Percentiles rank a stretch among this genome's conserved stretches.
phyloP scores from a whole-genome alignment of 495 filamentous ascomycete species.

The Rostrohypoxylon terebratum region DNA sequence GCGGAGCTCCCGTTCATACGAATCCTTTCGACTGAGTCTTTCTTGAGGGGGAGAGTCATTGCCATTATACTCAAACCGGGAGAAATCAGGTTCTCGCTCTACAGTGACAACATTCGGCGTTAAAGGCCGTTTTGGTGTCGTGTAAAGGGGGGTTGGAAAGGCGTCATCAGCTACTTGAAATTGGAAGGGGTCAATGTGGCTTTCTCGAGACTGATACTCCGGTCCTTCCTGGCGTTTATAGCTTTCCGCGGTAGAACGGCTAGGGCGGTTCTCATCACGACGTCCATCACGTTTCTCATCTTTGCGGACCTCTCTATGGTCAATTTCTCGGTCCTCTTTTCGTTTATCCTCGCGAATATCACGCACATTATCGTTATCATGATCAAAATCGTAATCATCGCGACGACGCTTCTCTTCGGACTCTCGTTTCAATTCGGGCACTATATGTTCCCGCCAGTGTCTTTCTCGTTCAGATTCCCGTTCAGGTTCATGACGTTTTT shows the following conservation, averaged over 20 bases:
- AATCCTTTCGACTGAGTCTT: conserved; percentile 56
- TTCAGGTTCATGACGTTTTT: conserved; percentile 34
- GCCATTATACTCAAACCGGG: conserved; percentile 43
- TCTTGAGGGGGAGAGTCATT: conserved; percentile 35
- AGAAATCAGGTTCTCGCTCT: conserved; percentile 60
- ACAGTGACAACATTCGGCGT: conserved; percentile 59
- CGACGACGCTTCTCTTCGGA: conserved; percentile 39
- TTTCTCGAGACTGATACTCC: conserved; percentile 27
- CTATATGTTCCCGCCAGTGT: conserved; percentile 32
- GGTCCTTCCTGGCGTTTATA: conserved; percentile 15
- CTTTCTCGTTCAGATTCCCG: conserved; percentile 29
- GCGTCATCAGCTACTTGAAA: conserved; percentile 63
- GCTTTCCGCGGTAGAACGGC: conserved; percentile 13
- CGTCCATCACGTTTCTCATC: conserved; percentile 18
- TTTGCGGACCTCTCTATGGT: conserved; percentile 20
- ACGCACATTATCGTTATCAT: conserved; percentile 43
- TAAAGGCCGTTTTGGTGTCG: conserved; percentile 51
- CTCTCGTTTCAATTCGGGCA: conserved; percentile 38
- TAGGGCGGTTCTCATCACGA: conserved; percentile 13
- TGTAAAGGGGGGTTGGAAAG: conserved; percentile 55
- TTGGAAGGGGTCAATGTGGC: conserved; percentile 61
- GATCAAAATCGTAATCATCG: conserved; percentile 36
- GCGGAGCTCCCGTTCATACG: conserved; percentile 55
- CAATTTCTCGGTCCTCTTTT: conserved; percentile 18
- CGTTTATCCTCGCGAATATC: conserved; percentile 24